A percentile compares a stretch with the other conserved stretches of the same genome.
These are phyloP conservation scores for Saturnispora hagleri DNA, from an alignment of 805 yeast genomes.

Conservation along the genomic window DNA sequence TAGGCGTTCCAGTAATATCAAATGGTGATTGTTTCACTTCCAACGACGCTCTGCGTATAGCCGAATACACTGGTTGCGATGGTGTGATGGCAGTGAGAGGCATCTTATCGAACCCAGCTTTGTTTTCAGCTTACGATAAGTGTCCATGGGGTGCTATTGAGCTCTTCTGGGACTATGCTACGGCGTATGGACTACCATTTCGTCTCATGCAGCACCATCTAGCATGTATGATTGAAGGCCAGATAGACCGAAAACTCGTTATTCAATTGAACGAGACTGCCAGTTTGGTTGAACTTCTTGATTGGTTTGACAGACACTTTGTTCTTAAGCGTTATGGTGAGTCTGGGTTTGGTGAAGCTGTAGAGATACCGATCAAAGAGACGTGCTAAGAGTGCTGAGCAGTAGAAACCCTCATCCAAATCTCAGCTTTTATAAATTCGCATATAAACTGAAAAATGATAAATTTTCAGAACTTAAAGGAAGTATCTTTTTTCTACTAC, in stretches of 20 bases:
- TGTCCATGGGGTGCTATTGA: slow-evolving; percentile 94
- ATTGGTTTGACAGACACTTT: slow-evolving; percentile 74
- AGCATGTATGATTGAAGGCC: slow-evolving; percentile 70
- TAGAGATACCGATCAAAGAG: slow-evolving; percentile 19
- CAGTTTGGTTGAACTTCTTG: slow-evolving; percentile 55
- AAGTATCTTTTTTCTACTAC: background rate
- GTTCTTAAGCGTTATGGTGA: slow-evolving; percentile 60
- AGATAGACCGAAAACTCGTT: slow-evolving; percentile 36
- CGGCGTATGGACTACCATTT: slow-evolving; percentile 78
- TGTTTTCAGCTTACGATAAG: slow-evolving; percentile 61
- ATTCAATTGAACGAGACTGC: slow-evolving; percentile 57
- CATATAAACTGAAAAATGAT: background rate
- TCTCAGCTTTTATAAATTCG: background rate
- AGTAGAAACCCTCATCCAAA: background rate
- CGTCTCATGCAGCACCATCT: slow-evolving; percentile 81
- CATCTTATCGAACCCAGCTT: slow-evolving; percentile 71
- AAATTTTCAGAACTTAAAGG: background rate
- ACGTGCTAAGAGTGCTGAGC: background rate
- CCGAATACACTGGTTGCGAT: slow-evolving; percentile 61
- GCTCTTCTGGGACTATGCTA: slow-evolving; percentile 65
- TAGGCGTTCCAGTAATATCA: slow-evolving; percentile 77
- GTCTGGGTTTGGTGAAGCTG: slow-evolving; percentile 50
- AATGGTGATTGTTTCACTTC: slow-evolving; percentile 87
- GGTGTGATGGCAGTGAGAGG: slow-evolving; percentile 98
- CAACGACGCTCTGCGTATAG: slow-evolving; percentile 56